Evolutionary conservation across 768 basidiomycete species (phyloP).

Genomic region (Mycena pura): DNA sequence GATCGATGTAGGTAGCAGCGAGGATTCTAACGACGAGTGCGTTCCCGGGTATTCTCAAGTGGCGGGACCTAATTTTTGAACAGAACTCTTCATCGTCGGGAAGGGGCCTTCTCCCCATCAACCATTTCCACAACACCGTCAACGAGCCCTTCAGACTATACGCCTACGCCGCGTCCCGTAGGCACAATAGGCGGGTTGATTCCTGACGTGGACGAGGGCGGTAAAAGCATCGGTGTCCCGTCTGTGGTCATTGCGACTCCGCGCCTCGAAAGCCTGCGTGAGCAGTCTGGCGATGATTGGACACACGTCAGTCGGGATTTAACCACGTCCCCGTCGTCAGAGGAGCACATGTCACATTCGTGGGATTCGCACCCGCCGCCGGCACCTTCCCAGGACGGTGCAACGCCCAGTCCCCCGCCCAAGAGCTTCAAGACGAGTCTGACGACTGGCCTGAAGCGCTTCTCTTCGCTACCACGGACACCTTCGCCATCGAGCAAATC

Average conservation of each 20-base stretch:
- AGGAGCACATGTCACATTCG: conserved; percentile 23
- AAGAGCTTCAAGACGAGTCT: conserved; percentile 58
- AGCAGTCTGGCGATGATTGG: conserved; percentile 24
- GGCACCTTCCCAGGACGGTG: conserved; percentile 29
- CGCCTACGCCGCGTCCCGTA: conserved; percentile 6
- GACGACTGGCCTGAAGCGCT: conserved; percentile 52
- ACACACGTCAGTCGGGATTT: conserved; percentile 27
- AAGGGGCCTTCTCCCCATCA: conserved; percentile 72
- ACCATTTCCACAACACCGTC: conserved; percentile 35
- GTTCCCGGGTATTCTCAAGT: conserved; percentile 15
- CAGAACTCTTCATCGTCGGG: conserved; percentile 53
- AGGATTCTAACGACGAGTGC: conserved; percentile 18
- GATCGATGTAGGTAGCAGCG: background rate
- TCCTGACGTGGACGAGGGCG: background rate
- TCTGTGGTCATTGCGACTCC: conserved; percentile 49
- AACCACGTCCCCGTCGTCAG: conserved; percentile 21
- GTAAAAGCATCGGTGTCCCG: conserved; percentile 21
- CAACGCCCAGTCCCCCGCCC: conserved; percentile 53
- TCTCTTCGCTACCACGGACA: conserved; percentile 69
- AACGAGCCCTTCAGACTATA: conserved; percentile 24
- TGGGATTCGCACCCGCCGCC: conserved; percentile 26
- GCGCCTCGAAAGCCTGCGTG: conserved; percentile 35
- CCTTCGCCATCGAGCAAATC: conserved; percentile 63
- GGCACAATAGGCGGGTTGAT: conserved; percentile 22
- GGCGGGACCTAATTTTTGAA: conserved; percentile 15